These are phyloP conservation scores for Metschnikowia amazonensis DNA, from an alignment of 805 yeast genomes.

Conservation along the genomic window DNA sequence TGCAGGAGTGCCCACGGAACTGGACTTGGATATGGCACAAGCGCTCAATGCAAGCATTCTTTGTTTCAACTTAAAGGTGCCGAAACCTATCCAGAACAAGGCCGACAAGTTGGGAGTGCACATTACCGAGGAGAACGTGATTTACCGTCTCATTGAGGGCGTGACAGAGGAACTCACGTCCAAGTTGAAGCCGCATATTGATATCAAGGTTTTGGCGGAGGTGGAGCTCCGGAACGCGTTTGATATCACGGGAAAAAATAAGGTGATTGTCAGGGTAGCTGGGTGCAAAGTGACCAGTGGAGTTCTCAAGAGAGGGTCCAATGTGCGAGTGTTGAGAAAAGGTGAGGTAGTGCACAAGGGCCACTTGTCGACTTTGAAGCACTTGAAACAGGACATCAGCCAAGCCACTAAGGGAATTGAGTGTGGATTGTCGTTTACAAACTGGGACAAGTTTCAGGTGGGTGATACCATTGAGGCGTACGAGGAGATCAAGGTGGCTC, in stretches of 20 bases:
- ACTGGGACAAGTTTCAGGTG: slow-evolving; percentile 62
- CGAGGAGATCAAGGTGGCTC: slow-evolving; percentile 53
- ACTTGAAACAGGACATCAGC: slow-evolving; percentile 70
- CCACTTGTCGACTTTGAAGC: slow-evolving; percentile 66
- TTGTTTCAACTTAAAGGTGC: slow-evolving; percentile 70
- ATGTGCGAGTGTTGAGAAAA: slow-evolving; percentile 54
- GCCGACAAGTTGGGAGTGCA: slow-evolving; percentile 58
- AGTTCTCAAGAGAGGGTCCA: slow-evolving; percentile 52
- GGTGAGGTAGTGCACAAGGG: slow-evolving; percentile 52
- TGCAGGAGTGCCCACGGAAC: slow-evolving; percentile 69
- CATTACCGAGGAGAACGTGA: slow-evolving; percentile 67
- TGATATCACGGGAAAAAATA: slow-evolving; percentile 56
- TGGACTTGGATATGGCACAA: slow-evolving; percentile 39
- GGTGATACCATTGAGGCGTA: slow-evolving; percentile 76
- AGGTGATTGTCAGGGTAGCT: slow-evolving; percentile 62
- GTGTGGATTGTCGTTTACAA: slow-evolving; percentile 76
- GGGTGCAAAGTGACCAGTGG: slow-evolving; percentile 84
- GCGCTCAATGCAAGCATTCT: slow-evolving; percentile 60
- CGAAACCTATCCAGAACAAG: slow-evolving; percentile 56
- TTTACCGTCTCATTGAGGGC: slow-evolving; percentile 82
- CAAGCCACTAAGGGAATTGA: slow-evolving; percentile 84
- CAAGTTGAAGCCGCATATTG: slow-evolving; percentile 61
- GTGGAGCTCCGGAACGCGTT: slow-evolving; percentile 71
- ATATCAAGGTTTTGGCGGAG: slow-evolving; percentile 61
- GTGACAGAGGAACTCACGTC: slow-evolving; percentile 63